Evolutionary conservation across 345 rosid species (phyloP).

Genomic region (Brassica rapa): DNA sequence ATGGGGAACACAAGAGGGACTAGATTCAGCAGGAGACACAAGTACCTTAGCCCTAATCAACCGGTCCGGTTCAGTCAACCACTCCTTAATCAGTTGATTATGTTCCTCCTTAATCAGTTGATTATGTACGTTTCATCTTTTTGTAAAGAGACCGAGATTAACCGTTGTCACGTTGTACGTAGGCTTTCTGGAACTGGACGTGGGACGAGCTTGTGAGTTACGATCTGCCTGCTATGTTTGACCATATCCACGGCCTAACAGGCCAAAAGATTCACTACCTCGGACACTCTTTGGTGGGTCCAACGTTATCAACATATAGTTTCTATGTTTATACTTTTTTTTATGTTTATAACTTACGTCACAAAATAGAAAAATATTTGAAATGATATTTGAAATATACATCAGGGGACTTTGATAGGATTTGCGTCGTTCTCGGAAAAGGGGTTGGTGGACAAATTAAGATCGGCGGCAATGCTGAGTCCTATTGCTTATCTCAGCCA

Average conservation of each 20-base stretch:
- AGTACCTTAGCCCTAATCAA: constrained; percentile 49
- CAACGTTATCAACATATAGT: background rate
- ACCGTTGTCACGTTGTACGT: constrained; percentile 12
- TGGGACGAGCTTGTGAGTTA: constrained; percentile 82
- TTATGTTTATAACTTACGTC: too few relatives aligned
- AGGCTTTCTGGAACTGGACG: constrained; percentile 92
- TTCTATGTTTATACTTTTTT: background rate
- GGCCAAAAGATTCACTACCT: constrained; percentile 80
- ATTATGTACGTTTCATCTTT: background rate
- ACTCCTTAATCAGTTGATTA: background rate
- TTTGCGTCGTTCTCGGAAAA: constrained; percentile 83
- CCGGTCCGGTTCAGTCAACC: constrained; percentile 39
- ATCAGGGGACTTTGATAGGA: constrained; percentile 79
- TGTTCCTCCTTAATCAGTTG: background rate
- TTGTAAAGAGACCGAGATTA: background rate
- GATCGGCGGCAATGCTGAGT: constrained; percentile 74
- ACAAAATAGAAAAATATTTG: background rate
- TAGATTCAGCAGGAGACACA: constrained; percentile 67
- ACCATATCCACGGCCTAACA: constrained; percentile 53
- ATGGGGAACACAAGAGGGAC: constrained; percentile 86
- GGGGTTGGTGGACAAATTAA: constrained; percentile 55
- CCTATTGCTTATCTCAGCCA: constrained; percentile 91
- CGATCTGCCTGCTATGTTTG: constrained; percentile 80
- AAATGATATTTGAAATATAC: background rate
- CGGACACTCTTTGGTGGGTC: constrained; percentile 83